Percentiles rank a stretch among this genome's conserved stretches.
Conservation (phyloP, 2,329 filamentous ascomycete genomes). For the Monilinia polystroma region DNA sequence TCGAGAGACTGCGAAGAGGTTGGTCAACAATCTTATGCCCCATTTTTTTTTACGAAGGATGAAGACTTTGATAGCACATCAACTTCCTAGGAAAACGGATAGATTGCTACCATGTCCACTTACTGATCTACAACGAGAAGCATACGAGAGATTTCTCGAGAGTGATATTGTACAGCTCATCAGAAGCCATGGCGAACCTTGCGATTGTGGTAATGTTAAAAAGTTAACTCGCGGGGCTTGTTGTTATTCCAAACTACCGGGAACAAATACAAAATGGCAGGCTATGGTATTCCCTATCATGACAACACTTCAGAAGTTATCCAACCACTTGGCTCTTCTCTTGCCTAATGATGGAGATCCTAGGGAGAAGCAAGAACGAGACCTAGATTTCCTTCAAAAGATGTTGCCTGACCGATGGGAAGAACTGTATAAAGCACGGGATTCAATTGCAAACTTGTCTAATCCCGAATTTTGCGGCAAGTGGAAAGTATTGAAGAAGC, state of each 20-base stretch:
- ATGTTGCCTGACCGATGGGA: slow-evolving; percentile 76
- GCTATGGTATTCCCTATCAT: slow-evolving; percentile 83
- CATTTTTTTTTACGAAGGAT: slow-evolving; percentile 88
- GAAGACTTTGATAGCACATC: slow-evolving; percentile 88
- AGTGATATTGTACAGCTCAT: slow-evolving; percentile 70
- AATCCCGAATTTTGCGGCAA: slow-evolving; percentile 95
- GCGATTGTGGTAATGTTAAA: slow-evolving; percentile 66
- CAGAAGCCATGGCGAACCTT: slow-evolving; percentile 64
- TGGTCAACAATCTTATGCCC: slow-evolving; percentile 84
- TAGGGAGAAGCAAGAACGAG: slow-evolving; percentile 72
- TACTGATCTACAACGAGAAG: slow-evolving; percentile 74
- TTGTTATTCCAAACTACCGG: slow-evolving; percentile 61
- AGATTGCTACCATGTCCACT: slow-evolving; percentile 93
- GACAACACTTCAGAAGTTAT: slow-evolving; percentile 77
- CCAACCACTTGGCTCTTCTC: slow-evolving; percentile 88
- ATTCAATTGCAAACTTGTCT: slow-evolving; percentile 76
- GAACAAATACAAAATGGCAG: slow-evolving; percentile 47
- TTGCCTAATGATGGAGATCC: slow-evolving; percentile 66
- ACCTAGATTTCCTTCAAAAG: slow-evolving; percentile 69
- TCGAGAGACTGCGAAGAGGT: slow-evolving; percentile 75
- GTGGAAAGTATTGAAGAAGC: slow-evolving; percentile 85
- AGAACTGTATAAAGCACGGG: slow-evolving; percentile 69
- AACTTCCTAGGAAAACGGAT: slow-evolving; percentile 92
- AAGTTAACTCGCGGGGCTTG: slow-evolving; percentile 71
- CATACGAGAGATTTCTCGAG: slow-evolving; percentile 79